These are phyloP conservation scores for Trametes villosa DNA, from an alignment of 768 basidiomycete genomes.

Conservation along the genomic window DNA sequence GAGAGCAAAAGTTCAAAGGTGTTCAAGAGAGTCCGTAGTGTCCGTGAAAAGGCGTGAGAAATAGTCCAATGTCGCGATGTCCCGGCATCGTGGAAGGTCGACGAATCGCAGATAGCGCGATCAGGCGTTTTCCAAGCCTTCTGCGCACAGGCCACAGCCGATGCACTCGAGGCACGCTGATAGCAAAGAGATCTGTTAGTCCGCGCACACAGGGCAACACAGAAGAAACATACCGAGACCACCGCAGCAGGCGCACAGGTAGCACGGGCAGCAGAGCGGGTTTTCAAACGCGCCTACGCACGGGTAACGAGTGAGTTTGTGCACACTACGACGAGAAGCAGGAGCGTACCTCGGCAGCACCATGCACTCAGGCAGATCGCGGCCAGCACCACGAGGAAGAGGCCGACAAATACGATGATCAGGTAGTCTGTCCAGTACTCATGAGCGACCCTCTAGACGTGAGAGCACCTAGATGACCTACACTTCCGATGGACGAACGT, in stretches of 20 bases:
- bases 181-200: background rate
- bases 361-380: constrained; percentile 65
- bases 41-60: constrained; percentile 3
- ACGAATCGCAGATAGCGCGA: background rate
- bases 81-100: background rate
- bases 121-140: constrained; percentile 41
- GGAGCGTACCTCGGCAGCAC: constrained; percentile 60
- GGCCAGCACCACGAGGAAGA: constrained; percentile 56
- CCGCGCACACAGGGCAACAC: background rate
- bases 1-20: background rate
- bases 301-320: background rate
- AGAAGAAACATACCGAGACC: constrained; percentile 43
- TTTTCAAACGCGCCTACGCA: constrained; percentile 43
- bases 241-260: constrained; percentile 73
- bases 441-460: background rate
- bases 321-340: too few species aligned
- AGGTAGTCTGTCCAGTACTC: constrained; percentile 52
- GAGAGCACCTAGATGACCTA: background rate
- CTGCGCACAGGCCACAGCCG: constrained; percentile 69
- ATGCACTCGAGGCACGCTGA: constrained; percentile 68
- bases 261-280: constrained; percentile 71
- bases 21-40: background rate
- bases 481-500: constrained; percentile 18
- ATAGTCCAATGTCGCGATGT: background rate
- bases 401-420: constrained; percentile 66